A percentile compares a stretch with the other conserved stretches of the same genome.
These are phyloP conservation scores for Auricularia sp. DNA, from an alignment of 768 basidiomycete genomes.

Conservation along the genomic window DNA sequence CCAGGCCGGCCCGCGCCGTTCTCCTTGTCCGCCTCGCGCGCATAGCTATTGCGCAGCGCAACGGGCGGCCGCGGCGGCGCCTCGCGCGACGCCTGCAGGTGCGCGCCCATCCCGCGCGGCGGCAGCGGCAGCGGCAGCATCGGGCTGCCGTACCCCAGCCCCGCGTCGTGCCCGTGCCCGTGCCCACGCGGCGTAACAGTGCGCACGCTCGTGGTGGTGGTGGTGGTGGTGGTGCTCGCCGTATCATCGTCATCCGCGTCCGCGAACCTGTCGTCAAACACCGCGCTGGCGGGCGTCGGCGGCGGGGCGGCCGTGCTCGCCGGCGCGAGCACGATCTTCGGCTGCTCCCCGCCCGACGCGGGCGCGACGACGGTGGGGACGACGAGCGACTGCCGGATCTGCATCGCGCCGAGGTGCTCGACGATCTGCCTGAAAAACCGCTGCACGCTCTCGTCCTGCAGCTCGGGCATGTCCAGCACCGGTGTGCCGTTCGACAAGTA, in stretches of 20 bases:
- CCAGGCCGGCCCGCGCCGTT: constrained; percentile 26
- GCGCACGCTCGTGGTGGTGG: background rate
- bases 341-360: background rate
- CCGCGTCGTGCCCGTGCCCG: background rate
- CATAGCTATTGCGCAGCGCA: constrained; percentile 34
- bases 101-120: background rate
- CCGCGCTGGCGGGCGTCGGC: background rate
- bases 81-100: background rate
- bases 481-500: constrained; percentile 25
- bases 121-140: background rate
- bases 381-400: constrained; percentile 35
- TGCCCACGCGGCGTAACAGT: background rate
- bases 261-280: constrained; percentile 17
- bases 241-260: constrained; percentile 27
- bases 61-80: constrained; percentile 16
- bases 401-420: constrained; percentile 67
- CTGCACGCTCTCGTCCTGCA: constrained; percentile 69
- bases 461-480: constrained; percentile 51
- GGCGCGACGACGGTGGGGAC: background rate
- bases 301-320: background rate
- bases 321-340: background rate
- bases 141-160: background rate
- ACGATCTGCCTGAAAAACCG: constrained; percentile 80
- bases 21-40: constrained; percentile 45
- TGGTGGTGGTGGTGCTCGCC: background rate